Evolutionary conservation across 371 early-diverging fungal genomes (phyloP).

Genomic region (Apophysomyces variabilis): DNA sequence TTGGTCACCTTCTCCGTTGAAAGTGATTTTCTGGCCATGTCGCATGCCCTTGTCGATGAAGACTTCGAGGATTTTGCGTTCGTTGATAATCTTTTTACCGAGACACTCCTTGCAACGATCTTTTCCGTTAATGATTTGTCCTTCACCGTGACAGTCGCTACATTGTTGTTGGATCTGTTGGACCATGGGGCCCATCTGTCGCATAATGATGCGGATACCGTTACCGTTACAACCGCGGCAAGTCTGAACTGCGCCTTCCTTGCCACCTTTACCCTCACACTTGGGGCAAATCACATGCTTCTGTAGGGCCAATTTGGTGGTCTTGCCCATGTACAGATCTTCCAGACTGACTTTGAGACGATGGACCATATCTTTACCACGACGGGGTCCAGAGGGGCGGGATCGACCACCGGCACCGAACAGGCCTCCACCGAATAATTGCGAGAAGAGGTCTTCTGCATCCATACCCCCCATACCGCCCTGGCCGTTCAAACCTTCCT

Average conservation of each 20-base stretch:
- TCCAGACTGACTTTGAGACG: slow-evolving; percentile 88
- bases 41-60: slow-evolving; percentile 94
- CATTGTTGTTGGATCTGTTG: slow-evolving; percentile 97
- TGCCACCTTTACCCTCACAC: slow-evolving; percentile 86
- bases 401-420: slow-evolving; percentile 69
- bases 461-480: slow-evolving; percentile 66
- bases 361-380: slow-evolving; percentile 79
- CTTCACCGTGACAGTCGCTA: slow-evolving; percentile 86
- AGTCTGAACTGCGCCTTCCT: slow-evolving; percentile 66
- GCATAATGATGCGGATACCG: slow-evolving; percentile 82
- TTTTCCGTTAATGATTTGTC: slow-evolving; percentile 86
- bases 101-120: slow-evolving; percentile 88
- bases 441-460: slow-evolving; percentile 88
- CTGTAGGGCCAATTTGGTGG: slow-evolving; percentile 87
- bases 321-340: slow-evolving; percentile 94
- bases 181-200: slow-evolving; percentile 97
- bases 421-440: slow-evolving; percentile 80
- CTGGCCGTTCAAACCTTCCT: slow-evolving; percentile 80
- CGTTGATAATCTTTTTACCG: slow-evolving; percentile 78
- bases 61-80: slow-evolving; percentile 89
- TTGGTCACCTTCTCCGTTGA: slow-evolving; percentile 93
- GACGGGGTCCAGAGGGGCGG: slow-evolving; percentile 73
- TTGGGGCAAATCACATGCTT: slow-evolving; percentile 83
- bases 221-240: slow-evolving; percentile 84
- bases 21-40: slow-evolving; percentile 93